phyloP scores from a whole-genome alignment of 352 stramenopile species.

The Pilasporangium apinafurcum region DNA sequence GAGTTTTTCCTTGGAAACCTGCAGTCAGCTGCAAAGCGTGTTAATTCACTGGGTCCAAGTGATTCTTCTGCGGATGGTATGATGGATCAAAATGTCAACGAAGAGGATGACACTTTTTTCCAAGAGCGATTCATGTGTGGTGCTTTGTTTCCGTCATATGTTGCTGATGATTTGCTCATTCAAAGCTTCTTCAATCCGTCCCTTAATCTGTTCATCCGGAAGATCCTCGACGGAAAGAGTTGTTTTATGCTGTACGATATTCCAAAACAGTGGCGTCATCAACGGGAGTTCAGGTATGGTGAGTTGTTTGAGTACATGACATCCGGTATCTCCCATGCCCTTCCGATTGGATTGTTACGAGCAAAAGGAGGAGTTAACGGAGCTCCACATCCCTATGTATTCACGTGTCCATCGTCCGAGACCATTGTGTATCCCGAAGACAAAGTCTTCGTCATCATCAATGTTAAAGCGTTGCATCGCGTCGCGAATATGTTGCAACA shows the following conservation, averaged over 20 bases:
- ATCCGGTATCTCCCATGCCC: constrained; percentile 47
- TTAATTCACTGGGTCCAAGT: constrained; percentile 22
- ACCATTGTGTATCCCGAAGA: constrained; percentile 61
- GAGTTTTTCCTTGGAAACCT: constrained; percentile 69
- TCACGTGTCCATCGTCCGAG: constrained; percentile 61
- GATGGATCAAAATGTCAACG: constrained; percentile 8
- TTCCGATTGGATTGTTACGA: constrained; percentile 76
- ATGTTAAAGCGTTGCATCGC: constrained; percentile 62
- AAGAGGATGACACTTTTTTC: constrained; percentile 79
- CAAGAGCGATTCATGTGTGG: constrained; percentile 84
- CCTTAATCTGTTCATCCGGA: constrained; percentile 77
- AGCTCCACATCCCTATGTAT: constrained; percentile 73
- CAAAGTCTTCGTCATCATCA: constrained; percentile 81
- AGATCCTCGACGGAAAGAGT: constrained; percentile 79
- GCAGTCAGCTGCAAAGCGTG: constrained; percentile 40
- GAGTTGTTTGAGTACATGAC: constrained; percentile 79
- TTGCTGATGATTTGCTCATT: constrained; percentile 77
- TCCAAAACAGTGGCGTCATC: constrained; percentile 40
- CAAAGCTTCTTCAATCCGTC: constrained; percentile 87
- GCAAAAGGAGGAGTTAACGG: constrained; percentile 33
- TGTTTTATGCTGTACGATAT: constrained; percentile 83
- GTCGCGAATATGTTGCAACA: constrained; percentile 75
- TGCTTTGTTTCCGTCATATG: constrained; percentile 71
- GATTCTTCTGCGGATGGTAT: too few relatives aligned
- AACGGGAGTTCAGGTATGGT: constrained; percentile 50